phyloP scores from a whole-genome alignment of 106 monocot species.

The Alisma plantagoaquatica region DNA sequence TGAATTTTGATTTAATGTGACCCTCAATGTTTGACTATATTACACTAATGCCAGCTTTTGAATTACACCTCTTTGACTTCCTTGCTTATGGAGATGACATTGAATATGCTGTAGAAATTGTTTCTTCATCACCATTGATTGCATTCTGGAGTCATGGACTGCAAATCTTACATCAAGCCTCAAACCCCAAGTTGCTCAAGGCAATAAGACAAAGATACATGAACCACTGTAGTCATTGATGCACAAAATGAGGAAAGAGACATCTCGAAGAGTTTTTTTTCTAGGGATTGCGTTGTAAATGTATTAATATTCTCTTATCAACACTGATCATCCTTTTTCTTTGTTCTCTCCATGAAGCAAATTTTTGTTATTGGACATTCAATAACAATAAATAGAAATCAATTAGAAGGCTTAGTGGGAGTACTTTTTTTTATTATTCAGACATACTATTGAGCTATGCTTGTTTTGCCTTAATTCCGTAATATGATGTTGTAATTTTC shows the following conservation, averaged over 20 bases:
- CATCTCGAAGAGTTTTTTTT: background rate
- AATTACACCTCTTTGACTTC: too few relatives aligned
- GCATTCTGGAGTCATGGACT: constrained; percentile 72
- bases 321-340: too few relatives aligned
- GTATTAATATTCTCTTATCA: too few relatives aligned
- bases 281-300: too few relatives aligned
- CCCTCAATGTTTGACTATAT: background rate
- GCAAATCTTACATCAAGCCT: constrained; percentile 47
- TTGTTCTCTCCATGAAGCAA: too few relatives aligned
- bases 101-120: constrained; percentile 66
- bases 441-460: too few relatives aligned
- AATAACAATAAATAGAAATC: too few relatives aligned
- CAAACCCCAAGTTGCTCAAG: constrained; percentile 37
- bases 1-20: background rate
- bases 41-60: background rate
- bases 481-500: too few relatives aligned
- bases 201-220: constrained; percentile 24
- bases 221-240: constrained; percentile 53
- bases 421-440: too few relatives aligned
- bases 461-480: too few relatives aligned
- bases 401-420: too few relatives aligned
- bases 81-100: constrained; percentile 73
- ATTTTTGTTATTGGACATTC: too few relatives aligned
- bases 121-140: constrained; percentile 58
- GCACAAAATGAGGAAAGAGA: constrained; percentile 49